Evolutionary conservation across 306 rosid species (phyloP).

Genomic region (Crataegus laevigata): DNA sequence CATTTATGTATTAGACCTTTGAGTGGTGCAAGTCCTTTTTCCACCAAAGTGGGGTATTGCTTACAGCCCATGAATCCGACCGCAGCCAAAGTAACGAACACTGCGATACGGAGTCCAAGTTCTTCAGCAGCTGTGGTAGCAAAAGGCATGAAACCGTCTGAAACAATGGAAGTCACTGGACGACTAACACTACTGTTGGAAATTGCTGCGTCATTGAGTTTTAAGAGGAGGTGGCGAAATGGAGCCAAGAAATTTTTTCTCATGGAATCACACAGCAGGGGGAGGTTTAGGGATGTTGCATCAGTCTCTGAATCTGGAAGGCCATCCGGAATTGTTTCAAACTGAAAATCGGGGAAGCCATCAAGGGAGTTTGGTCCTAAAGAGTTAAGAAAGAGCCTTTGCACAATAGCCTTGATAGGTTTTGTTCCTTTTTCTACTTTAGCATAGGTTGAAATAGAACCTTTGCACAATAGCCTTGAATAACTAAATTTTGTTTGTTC

Average conservation of each 20-base stretch:
- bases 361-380: not conserved
- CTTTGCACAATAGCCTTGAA: no score
- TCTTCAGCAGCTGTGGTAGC: not conserved
- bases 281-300: not conserved
- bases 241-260: not conserved
- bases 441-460: no score
- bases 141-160: not conserved
- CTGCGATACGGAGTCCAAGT: not conserved
- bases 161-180: not conserved
- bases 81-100: not conserved
- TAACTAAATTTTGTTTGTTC: no score
- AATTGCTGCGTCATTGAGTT: not conserved
- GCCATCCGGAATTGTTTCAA: constrained; percentile 6
- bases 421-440: no score
- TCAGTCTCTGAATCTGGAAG: not conserved
- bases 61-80: not conserved
- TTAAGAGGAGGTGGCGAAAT: not conserved
- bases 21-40: constrained; percentile 7
- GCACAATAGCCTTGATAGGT: no score
- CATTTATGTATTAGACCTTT: not conserved
- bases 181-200: not conserved
- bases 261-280: not conserved
- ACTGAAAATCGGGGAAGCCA: not conserved
- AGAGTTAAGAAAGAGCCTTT: no score
- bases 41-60: not conserved